Conservation (phyloP, 2,329 filamentous ascomycete genomes). For the Calonectria montana region DNA sequence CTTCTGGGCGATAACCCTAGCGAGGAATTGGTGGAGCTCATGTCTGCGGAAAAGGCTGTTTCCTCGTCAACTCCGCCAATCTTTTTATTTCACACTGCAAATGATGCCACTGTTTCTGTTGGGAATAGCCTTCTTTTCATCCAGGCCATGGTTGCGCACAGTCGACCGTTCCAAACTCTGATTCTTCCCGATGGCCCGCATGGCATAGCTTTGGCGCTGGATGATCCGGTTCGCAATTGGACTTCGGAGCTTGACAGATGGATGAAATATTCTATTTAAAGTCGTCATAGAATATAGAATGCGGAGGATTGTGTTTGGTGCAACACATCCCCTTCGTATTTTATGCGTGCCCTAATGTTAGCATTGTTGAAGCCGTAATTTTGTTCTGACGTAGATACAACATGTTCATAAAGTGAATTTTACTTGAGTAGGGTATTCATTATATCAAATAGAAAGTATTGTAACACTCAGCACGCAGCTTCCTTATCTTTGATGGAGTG, state of each 20-base stretch:
- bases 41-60: slow-evolving; percentile 29
- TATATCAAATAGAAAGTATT: too few species aligned
- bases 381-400: too few species aligned
- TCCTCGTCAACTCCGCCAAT: slow-evolving; percentile 23
- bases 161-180: slow-evolving; percentile 12
- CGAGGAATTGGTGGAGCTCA: slow-evolving; percentile 10
- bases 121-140: slow-evolving; percentile 28
- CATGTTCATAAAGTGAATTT: too few species aligned
- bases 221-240: slow-evolving; percentile 29
- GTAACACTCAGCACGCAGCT: too few species aligned
- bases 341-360: too few species aligned
- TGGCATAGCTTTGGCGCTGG: slow-evolving; percentile 24
- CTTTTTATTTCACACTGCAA: slow-evolving; percentile 31
- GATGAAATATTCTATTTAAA: slow-evolving; percentile 31
- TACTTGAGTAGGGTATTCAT: too few species aligned
- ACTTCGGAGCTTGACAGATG: slow-evolving; percentile 30
- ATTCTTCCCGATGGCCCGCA: slow-evolving; percentile 28
- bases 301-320: too few species aligned
- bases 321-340: too few species aligned
- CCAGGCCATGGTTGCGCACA: slow-evolving; percentile 27
- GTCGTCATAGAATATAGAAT: too few species aligned
- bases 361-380: too few species aligned
- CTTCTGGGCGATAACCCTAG: slow-evolving; percentile 22
- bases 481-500: too few species aligned
- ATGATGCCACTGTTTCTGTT: slow-evolving; percentile 28